phyloP scores from a whole-genome alignment of 2,329 filamentous ascomycete species.

The Paraconiothyrium sp. region DNA sequence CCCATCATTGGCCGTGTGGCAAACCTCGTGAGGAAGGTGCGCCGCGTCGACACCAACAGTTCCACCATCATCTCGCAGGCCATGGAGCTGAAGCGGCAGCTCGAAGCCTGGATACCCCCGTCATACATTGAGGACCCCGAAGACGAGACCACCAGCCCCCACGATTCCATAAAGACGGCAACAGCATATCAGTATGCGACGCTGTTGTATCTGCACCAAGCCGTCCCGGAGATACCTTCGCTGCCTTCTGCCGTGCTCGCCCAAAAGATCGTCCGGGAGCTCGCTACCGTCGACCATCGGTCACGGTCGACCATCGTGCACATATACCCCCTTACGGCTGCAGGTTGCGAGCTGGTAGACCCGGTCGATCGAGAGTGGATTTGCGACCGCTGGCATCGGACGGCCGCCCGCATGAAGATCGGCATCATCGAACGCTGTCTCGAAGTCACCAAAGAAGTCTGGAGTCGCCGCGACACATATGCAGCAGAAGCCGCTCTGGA shows the following conservation, averaged over 20 bases:
- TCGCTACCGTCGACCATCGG: slow-evolving; percentile 70
- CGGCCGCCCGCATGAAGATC: slow-evolving; percentile 70
- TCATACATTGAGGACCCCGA: slow-evolving; percentile 68
- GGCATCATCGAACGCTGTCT: slow-evolving; percentile 73
- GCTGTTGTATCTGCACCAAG: slow-evolving; percentile 72
- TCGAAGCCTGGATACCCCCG: slow-evolving; percentile 70
- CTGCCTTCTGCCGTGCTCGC: slow-evolving; percentile 66
- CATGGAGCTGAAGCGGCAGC: slow-evolving; percentile 66
- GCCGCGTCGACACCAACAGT: slow-evolving; percentile 64
- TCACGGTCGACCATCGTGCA: slow-evolving; percentile 74
- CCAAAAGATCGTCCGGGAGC: slow-evolving; percentile 67
- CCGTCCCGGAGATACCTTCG: slow-evolving; percentile 73
- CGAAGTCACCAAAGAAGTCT: slow-evolving; percentile 73
- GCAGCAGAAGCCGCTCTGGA: slow-evolving; percentile 41
- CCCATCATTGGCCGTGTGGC: slow-evolving; percentile 74
- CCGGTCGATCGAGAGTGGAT: slow-evolving; percentile 72
- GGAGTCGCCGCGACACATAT: slow-evolving; percentile 68
- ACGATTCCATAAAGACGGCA: slow-evolving; percentile 72
- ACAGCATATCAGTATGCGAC: slow-evolving; percentile 74
- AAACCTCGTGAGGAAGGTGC: slow-evolving; percentile 70
- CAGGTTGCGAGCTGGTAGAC: slow-evolving; percentile 70
- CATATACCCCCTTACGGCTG: slow-evolving; percentile 74
- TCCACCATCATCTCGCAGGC: slow-evolving; percentile 70
- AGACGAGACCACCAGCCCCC: slow-evolving; percentile 69
- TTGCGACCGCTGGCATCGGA: slow-evolving; percentile 67